These are phyloP conservation scores for Aspergillus intermedius DNA, from an alignment of 2,329 filamentous ascomycete genomes.

Conservation along the genomic window DNA sequence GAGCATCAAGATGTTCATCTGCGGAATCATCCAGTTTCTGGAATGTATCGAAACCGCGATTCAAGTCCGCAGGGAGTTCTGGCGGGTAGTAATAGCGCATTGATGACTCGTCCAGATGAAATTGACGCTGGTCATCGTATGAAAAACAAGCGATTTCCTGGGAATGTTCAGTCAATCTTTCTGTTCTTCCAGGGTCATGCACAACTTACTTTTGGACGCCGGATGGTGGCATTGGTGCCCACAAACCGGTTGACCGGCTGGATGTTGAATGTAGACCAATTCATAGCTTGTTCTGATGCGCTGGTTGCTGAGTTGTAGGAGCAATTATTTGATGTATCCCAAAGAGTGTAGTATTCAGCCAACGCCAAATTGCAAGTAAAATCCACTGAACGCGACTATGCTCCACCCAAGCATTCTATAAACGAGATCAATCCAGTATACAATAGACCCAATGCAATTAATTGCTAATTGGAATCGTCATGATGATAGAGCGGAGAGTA, in stretches of 20 bases:
- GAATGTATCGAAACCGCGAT: conserved; percentile 73
- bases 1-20: conserved; percentile 82
- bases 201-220: conserved; percentile 60
- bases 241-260: conserved; percentile 64
- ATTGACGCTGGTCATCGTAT: conserved; percentile 76
- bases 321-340: neutral
- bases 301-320: too few relatives aligned
- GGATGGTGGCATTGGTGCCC: conserved; percentile 62
- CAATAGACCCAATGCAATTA: neutral
- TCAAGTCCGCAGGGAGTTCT: conserved; percentile 64
- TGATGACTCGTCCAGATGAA: conserved; percentile 69
- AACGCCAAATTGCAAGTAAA: neutral
- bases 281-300: conserved; percentile 18
- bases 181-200: neutral
- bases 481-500: neutral
- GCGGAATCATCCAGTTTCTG: conserved; percentile 70
- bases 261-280: conserved; percentile 51
- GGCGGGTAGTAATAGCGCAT: conserved; percentile 85
- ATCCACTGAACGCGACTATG: neutral
- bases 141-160: conserved; percentile 92
- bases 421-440: neutral
- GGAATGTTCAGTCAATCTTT: neutral
- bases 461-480: neutral
- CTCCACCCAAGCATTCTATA: neutral
- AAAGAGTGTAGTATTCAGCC: neutral